Base-by-base conservation (phyloP, 2,329 filamentous ascomycete genomes). In the Apiospora phragmitis region DNA sequence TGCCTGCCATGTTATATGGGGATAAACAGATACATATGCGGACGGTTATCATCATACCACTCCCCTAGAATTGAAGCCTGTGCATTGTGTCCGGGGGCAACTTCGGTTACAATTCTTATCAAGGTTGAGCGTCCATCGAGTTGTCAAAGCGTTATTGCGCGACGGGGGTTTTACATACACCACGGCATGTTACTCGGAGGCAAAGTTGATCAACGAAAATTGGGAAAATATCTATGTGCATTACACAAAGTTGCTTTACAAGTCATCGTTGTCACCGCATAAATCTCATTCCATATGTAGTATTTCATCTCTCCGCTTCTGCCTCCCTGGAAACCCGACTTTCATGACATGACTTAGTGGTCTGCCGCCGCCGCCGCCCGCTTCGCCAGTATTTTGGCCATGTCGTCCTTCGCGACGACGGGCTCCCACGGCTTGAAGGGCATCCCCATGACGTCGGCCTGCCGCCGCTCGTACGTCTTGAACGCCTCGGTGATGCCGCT, bases 391-490 rank as follows among this genome's bases (percentile, higher is more conserved):
- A 67, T 42, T 26, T n/a, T 43, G 11, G 41, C n/a, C 65, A 67
- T 67, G 7, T 45, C 65, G 2, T 67, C 65, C n/a, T 29, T 67
- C n/a, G 26, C 32, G 1, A 69, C 67, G 18, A 69, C 26, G 1
- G 67, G 68, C 42, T 38, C 65, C 43, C 55, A 71, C n/a, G 67
- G 68, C 41, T 29, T 55, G 43, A 69, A 71, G 1, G n/a, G 29
- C 70, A 71, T 71, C 32, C 65, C 59, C 67, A 71, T 69, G 11
- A 12, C 35, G 6, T 32, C 68, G 9, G 70, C 49, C 49, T 71
- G 70, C 16, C 70, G 55, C 47, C 66, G 38, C 24, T 71, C 70
- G 32, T 71, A 71, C 29, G n/a, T 55, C n/a, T 51, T 49, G 35
- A 69, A 71, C 32, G 51, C 68, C 4, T 45, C 29, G 5, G 70